Evolutionary conservation across 108 stramenopile species (phyloP).

Genomic region (Fistulifera solaris): DNA sequence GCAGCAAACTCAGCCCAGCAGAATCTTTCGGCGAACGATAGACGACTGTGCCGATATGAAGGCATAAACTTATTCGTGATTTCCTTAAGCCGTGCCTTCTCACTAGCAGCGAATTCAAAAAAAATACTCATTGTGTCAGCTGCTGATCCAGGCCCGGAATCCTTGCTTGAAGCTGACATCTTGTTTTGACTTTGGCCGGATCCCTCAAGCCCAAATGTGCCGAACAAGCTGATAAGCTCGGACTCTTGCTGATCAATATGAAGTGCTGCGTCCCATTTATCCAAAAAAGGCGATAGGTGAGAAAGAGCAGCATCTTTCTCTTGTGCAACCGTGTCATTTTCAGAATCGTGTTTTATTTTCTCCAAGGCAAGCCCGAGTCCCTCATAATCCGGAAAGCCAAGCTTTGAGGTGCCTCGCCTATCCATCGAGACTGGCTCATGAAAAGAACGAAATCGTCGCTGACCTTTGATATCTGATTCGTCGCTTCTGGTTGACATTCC

Average conservation of each 20-base stretch:
- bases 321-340: conserved; percentile 6
- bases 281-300: conserved; percentile 46
- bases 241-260: conserved; percentile 58
- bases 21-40: conserved; percentile 52
- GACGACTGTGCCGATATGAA: conserved; percentile 44
- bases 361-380: conserved; percentile 64
- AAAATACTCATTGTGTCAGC: conserved; percentile 81
- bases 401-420: conserved; percentile 17
- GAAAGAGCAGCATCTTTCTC: conserved; percentile 16
- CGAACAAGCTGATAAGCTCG: conserved; percentile 68
- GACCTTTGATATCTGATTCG: background rate
- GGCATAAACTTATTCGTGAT: conserved; percentile 49
- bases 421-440: conserved; percentile 29
- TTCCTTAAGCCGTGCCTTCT: conserved; percentile 49
- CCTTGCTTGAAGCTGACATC: background rate
- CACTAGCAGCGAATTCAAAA: conserved; percentile 60
- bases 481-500: background rate
- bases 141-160: conserved; percentile 35
- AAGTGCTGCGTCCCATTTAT: conserved; percentile 69
- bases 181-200: background rate
- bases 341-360: conserved; percentile 18
- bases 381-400: conserved; percentile 43
- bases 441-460: conserved; percentile 64
- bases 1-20: conserved; percentile 73
- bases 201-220: conserved; percentile 19